phyloP scores from a whole-genome alignment of 164 flowering plant genomes.

The Euptelea pleiosperma region DNA sequence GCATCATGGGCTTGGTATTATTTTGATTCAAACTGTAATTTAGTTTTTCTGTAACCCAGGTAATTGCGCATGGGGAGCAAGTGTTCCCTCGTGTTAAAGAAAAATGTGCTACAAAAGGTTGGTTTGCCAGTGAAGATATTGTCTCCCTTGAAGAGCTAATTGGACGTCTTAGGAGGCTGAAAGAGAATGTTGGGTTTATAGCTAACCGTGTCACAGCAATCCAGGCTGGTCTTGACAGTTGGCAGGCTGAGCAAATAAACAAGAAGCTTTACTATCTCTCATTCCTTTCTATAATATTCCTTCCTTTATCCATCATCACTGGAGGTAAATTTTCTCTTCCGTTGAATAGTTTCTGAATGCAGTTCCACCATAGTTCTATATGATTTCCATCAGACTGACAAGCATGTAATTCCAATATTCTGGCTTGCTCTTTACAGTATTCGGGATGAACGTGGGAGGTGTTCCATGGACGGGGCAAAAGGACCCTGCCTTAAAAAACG shows the following conservation, averaged over 20 bases:
- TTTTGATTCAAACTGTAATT: neutral
- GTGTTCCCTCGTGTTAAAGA: conserved; percentile 93
- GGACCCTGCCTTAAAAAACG: conserved; percentile 55
- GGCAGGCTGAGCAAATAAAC: conserved; percentile 99
- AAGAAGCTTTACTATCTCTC: conserved; percentile 90
- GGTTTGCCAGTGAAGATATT: conserved; percentile 78
- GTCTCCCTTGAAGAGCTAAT: conserved; percentile 74
- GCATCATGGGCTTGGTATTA: neutral
- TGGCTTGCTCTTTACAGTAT: conserved; percentile 42
- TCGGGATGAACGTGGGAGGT: conserved; percentile 99
- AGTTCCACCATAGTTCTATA: neutral
- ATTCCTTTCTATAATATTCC: conserved; percentile 87
- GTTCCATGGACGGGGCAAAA: conserved; percentile 90
- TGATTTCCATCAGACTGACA: neutral
- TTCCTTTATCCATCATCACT: conserved; percentile 89
- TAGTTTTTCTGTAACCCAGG: conserved; percentile 35
- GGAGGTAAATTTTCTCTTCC: conserved; percentile 55
- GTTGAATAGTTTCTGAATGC: neutral
- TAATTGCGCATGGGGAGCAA: conserved; percentile 94
- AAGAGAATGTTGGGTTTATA: conserved; percentile 92
- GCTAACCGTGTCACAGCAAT: conserved; percentile 90
- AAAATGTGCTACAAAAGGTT: conserved; percentile 72
- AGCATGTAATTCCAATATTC: neutral
- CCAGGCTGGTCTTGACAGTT: conserved; percentile 94
- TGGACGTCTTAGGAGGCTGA: conserved; percentile 76